Evolutionary conservation across 305 asterid genomes (phyloP).

Genomic region (Ilex paraguariensis): DNA sequence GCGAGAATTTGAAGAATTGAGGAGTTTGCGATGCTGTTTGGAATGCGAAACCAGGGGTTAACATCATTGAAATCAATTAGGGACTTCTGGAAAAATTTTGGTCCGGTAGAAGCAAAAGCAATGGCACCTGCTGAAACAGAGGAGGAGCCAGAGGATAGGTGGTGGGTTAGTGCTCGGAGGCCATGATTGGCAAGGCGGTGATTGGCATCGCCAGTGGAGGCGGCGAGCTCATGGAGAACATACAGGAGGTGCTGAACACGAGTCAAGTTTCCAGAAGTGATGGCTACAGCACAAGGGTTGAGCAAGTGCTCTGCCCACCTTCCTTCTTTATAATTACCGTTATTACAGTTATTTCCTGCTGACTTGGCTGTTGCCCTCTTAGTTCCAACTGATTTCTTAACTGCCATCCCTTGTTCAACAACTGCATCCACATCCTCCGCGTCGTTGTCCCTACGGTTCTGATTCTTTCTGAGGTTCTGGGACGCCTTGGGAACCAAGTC

Average conservation of each 20-base stretch:
- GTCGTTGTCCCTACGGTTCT: conserved; percentile 16
- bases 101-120: conserved; percentile 46
- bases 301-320: conserved; percentile 93
- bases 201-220: conserved; percentile 68
- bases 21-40: conserved; percentile 69
- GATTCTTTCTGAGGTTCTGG: conserved; percentile 20
- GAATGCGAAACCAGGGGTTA: conserved; percentile 85
- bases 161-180: conserved; percentile 61
- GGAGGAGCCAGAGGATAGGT: conserved; percentile 39
- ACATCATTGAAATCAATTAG: conserved; percentile 71
- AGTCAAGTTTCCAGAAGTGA: conserved; percentile 49
- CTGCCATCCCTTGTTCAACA: conserved; percentile 4
- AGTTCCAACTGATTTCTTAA: conserved; percentile 26
- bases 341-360: conserved; percentile 18
- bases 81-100: conserved; percentile 56
- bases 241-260: conserved; percentile 74
- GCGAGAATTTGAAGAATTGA: conserved; percentile 65
- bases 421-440: conserved; percentile 14
- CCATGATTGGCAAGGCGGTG: conserved; percentile 77
- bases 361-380: conserved; percentile 31
- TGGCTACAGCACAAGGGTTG: conserved; percentile 83
- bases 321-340: conserved; percentile 50
- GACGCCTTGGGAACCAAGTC: conserved; percentile 21
- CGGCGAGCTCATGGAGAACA: conserved; percentile 63
- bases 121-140: conserved; percentile 23